Base-by-base conservation (phyloP, 2,329 filamentous ascomycete genomes). In the Tolypocladium ophioglossoides region DNA sequence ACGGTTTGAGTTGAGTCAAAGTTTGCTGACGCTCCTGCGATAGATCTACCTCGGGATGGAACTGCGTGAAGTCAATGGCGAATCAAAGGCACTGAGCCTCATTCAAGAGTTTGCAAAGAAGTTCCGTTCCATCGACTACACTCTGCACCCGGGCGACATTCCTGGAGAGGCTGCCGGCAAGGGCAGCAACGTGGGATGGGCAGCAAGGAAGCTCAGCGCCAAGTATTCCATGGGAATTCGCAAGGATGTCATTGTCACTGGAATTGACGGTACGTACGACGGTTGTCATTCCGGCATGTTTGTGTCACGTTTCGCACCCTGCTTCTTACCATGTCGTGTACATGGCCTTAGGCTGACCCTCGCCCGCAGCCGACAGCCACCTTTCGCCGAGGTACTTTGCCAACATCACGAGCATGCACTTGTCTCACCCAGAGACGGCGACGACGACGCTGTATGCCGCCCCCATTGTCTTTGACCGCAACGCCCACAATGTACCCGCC, bases 31-130 rank as follows among this genome's bases (percentile, higher is more conserved):
- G 1, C 18, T 40, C 6, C 34, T 18, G 12, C 44, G 22, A 16
- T 57, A 89, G 85, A 73, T 89, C 52, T 88, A 84, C 63, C 75
- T 89, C 34, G 86, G 81, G 24, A 89, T 89, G 85, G 86, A 89
- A 64, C 73, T 84, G 61, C 82, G 85, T 55, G 86, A 89, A 65
- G 70, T 72, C 51, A 76, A 80, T 49, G 79, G 76, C 12, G 77
- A 81, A 56, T 68, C 76, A 50, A 89, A 88, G 68, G 85, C 85
- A 12, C 72, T 77, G 55, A 74, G 73, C 10, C 72, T 89, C 18
- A 76, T 84, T n/a, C 75, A 79, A 49, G 78, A 80, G 56, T 88
- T 86, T 61, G 70, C 77, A 58, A 80, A 80, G 62, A 81, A 78
- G 55, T 89, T 89, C 64, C 80, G 81, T 44, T 78, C 77, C 55